Conservation (phyloP, 1,139 yeast genomes). For the Geotrichum aggregatum region DNA sequence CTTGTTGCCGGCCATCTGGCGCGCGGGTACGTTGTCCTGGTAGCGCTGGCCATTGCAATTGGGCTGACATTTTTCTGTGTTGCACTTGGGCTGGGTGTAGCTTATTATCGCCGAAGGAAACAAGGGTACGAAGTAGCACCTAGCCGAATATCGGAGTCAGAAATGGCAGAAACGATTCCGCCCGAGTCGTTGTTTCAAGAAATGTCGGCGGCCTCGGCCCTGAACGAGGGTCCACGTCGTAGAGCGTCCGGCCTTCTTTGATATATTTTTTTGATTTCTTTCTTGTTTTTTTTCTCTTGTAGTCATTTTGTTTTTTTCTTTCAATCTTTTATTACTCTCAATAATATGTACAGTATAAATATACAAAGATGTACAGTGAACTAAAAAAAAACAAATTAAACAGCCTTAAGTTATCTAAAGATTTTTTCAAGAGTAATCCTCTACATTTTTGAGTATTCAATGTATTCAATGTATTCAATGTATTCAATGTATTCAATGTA, state of each 20-base stretch:
- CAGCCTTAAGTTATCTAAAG: no score
- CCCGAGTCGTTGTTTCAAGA: conserved; percentile 60
- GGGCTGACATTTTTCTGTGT: conserved; percentile 73
- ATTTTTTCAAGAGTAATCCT: no score
- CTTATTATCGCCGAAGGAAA: conserved; percentile 44
- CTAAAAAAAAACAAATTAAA: no score
- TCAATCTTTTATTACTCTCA: no score
- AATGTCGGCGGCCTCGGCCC: conserved; percentile 36
- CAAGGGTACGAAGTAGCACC: conserved; percentile 42
- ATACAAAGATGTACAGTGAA: no score
- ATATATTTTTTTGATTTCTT: not conserved
- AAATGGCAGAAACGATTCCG: conserved; percentile 63
- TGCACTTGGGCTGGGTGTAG: conserved; percentile 55
- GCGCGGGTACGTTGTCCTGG: conserved; percentile 78
- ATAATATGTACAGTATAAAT: no score
- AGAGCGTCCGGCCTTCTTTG: conserved; percentile 10
- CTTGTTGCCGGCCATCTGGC: conserved; percentile 30
- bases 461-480: no score
- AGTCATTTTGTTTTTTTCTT: not conserved
- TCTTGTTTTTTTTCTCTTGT: not conserved
- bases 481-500: no score
- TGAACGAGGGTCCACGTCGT: conserved; percentile 4
- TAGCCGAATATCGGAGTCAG: conserved; percentile 60
- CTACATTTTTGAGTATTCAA: no score
- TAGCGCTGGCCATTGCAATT: conserved; percentile 81